Base-by-base conservation (phyloP, 1,284 basidiomycete genomes). In the Tilletia setariae region DNA sequence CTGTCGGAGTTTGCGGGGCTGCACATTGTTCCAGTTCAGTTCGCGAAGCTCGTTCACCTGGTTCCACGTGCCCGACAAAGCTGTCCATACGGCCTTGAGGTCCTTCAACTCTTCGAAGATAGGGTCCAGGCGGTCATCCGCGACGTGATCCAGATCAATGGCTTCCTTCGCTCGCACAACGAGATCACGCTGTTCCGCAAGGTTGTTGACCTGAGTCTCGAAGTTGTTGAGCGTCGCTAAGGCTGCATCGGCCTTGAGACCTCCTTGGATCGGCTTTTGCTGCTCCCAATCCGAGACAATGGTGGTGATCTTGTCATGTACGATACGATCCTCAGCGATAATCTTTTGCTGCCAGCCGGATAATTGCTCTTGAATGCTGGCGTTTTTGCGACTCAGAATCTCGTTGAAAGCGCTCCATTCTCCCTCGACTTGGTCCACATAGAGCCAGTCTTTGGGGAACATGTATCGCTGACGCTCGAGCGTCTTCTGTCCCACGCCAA, bases 401-500 rank as follows among this genome's bases (percentile, higher is more conserved):
- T 98, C 95, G 73, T 94, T 94, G 85, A 96, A 97, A 23, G 95
- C 94, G 79, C 92, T 93, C 94, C 94, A 98, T 85, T 98, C 96
- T 63, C 94, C 93, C 74, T 93, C 88, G 62, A 99, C 88, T 83
- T 98, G 95, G 83, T 98, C 96, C 76, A 93, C 93, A 83, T 98
- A 96, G 0, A 98, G 88, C 96, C 96, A 99, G 82, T 98, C 95
- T 63, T 91, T 89, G 0, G 93, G 90, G 81, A 98, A 98, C 79
- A 94, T 92, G 85, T 93, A 98, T 83, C 96, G 87, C 83, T 98
- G 97, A 66, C 94, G 88, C 84, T 98, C 94, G 68, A 98, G 87
- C 1, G 93, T 95, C 87, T 96, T 95, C 85, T 99, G 94, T 66
- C 95, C 94, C 70, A 89, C 89, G 44, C 90, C 90, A 79, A 95